Base-by-base conservation (phyloP, 805 yeast species). In the Yueomyces sinensis region DNA sequence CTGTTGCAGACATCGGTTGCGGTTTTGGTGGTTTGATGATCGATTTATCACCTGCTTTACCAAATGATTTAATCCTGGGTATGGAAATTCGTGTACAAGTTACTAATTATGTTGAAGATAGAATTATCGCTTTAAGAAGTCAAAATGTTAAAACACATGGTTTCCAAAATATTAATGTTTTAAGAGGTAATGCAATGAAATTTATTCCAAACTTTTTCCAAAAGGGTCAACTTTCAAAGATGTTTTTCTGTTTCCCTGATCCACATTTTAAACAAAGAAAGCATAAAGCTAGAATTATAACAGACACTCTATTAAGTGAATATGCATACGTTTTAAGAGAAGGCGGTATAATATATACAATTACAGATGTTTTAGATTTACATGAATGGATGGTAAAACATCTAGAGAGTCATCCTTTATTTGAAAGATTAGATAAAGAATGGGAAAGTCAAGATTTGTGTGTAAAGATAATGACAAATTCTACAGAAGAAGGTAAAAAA, bases 241-340 rank as follows among this genome's bases (percentile, higher is more conserved):
- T 91, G 72, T 91, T 91, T 62, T 91, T 91, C 64, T 91, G 98
- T 58, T 91, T 91, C 70, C 98, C 98, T n/a, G 98, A 91, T 59
- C 98, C 98, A 6, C 98, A 91, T 58, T 91, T 91, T 67, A 91
- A 91, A 56, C 94, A 84, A 59, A 70, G 97, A 52, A 91, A 91
- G 55, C 98, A 91, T 61, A 91, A 91, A 67, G 96, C 96, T 5
- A 71, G 98, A 63, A 91, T 91, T 51, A 73, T 91, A 44, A 87
- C 98, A 36, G 78, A 76, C 44, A 89, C 97, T 3, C 63, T 91
- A 41, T 65, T 86, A 36, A 71, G 89, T 20, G 98, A 91, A 58
- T 91, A 91, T 54, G 97, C 98, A 3, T 91, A 74, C 52, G 91
- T 80, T 5, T 64, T 91, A 46, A 73, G 66, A 46, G 93, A 82